Conservation (phyloP, 108 stramenopile species). For the Mediolabrus comicus region DNA sequence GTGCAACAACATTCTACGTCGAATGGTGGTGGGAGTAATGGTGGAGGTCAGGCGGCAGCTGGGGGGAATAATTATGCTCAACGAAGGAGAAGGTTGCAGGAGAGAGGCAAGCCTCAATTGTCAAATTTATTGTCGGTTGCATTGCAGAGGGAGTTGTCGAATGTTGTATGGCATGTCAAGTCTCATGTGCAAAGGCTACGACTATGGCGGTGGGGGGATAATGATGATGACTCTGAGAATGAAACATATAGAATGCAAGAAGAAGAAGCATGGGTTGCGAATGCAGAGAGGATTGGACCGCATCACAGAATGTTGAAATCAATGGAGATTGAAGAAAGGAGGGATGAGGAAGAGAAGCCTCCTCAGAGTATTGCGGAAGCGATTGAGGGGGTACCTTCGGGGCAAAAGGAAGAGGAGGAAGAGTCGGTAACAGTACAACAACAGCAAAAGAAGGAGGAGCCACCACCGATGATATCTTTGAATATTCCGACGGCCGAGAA, state of each 20-base stretch:
- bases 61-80: background rate
- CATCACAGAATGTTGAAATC: background rate
- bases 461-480: constrained; percentile 43
- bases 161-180: background rate
- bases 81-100: constrained; percentile 28
- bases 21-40: background rate
- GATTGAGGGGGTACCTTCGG: constrained; percentile 1
- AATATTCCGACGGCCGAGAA: constrained; percentile 57
- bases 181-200: background rate
- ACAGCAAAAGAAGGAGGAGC: constrained; percentile 13
- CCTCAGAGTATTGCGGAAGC: background rate
- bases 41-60: background rate
- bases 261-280: background rate
- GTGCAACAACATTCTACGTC: constrained; percentile 7
- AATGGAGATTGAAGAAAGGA: background rate
- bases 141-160: constrained; percentile 9
- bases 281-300: background rate
- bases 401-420: background rate
- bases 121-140: constrained; percentile 1
- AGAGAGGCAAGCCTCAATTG: constrained; percentile 18
- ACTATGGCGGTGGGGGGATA: background rate
- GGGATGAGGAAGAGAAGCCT: background rate
- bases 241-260: too few relatives aligned
- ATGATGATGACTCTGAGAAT: too few relatives aligned
- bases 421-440: constrained; percentile 2